These are phyloP conservation scores for Pseudogymnoascus sp. DNA, from an alignment of 2,329 filamentous ascomycete species.

Conservation along the genomic window DNA sequence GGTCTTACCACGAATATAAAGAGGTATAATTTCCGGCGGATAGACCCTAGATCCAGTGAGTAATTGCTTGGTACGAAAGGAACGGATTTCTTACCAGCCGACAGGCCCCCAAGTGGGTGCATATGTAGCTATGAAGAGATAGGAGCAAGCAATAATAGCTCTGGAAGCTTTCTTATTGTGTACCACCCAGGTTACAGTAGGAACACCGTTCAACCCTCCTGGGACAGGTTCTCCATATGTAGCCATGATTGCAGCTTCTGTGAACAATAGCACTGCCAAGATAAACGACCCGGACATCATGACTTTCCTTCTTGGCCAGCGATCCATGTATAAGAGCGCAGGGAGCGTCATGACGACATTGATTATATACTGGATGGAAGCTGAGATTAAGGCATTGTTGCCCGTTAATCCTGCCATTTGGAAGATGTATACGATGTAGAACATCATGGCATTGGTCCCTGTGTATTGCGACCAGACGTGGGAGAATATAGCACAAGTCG, in stretches of 20 bases:
- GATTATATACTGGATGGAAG: slow-evolving; percentile 20
- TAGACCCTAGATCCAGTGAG: slow-evolving; percentile 33
- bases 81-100: slow-evolving; percentile 25
- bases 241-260: neutral
- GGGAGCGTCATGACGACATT: slow-evolving; percentile 13
- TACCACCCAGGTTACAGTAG: slow-evolving; percentile 45
- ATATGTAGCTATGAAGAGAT: slow-evolving; percentile 62
- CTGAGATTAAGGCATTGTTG: slow-evolving; percentile 29
- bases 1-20: slow-evolving; percentile 61
- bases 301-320: neutral
- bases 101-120: slow-evolving; percentile 48
- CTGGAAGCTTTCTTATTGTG: slow-evolving; percentile 46
- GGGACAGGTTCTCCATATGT: slow-evolving; percentile 4
- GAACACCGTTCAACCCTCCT: slow-evolving; percentile 1
- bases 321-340: slow-evolving; percentile 11
- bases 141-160: slow-evolving; percentile 61
- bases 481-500: slow-evolving; percentile 9
- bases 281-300: slow-evolving; percentile 10
- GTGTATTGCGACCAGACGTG: slow-evolving; percentile 21
- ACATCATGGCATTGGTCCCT: slow-evolving; percentile 27
- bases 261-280: slow-evolving; percentile 2
- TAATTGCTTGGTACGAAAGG: neutral
- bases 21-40: slow-evolving; percentile 58
- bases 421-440: slow-evolving; percentile 35
- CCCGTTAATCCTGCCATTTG: slow-evolving; percentile 32